phyloP scores from a whole-genome alignment of 345 rosid genomes.

The Brassica rapa region DNA sequence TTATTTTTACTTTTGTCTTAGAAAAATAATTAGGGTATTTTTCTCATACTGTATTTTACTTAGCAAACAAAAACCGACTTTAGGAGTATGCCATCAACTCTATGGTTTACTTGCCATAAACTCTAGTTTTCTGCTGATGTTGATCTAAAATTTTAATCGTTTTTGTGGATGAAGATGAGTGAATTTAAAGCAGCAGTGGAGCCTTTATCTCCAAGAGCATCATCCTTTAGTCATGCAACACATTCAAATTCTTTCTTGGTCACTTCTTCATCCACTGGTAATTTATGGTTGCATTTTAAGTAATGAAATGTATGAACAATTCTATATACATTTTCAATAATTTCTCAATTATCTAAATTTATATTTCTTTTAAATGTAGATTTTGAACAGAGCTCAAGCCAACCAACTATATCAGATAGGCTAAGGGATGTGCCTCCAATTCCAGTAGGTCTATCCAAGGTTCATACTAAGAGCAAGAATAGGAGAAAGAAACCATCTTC shows the following conservation, averaged over 20 bases:
- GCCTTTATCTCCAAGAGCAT: constrained; percentile 51
- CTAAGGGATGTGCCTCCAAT: constrained; percentile 31
- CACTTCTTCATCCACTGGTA: constrained; percentile 66
- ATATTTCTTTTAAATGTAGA: constrained; percentile 7
- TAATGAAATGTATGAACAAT: background rate
- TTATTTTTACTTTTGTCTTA: background rate
- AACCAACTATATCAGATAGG: constrained; percentile 21
- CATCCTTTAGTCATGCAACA: constrained; percentile 53
- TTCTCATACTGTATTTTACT: background rate
- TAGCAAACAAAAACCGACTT: background rate
- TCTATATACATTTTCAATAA: background rate
- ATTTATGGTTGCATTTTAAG: background rate
- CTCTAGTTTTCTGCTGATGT: background rate
- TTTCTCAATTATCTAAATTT: background rate
- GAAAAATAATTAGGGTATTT: background rate
- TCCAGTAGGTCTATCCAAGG: constrained; percentile 23
- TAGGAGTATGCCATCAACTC: background rate
- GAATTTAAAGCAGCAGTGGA: constrained; percentile 67
- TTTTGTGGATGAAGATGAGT: constrained; percentile 60
- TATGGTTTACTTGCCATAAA: background rate
- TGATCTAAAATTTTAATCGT: background rate
- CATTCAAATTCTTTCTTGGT: constrained; percentile 53
- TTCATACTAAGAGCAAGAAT: constrained; percentile 32
- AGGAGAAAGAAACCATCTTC: constrained; percentile 34
- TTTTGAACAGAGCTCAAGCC: constrained; percentile 34